Conservation (phyloP, 2,329 filamentous ascomycete genomes). For the Metarhizium sp. region DNA sequence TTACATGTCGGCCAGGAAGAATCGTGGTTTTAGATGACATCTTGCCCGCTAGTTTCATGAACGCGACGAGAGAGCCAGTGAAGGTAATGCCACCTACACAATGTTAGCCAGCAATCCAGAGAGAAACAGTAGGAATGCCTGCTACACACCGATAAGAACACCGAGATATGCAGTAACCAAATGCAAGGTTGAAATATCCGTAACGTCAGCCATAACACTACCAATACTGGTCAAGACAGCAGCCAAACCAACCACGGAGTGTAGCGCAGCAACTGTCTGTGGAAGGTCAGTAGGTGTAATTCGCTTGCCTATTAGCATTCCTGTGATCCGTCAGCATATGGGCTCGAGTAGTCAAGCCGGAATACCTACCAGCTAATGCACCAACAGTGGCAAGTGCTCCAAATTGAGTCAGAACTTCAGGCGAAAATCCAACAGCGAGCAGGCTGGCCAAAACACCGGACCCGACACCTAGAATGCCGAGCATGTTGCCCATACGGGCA, state of each 20-base stretch:
- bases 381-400: slow-evolving; percentile 66
- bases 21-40: slow-evolving; percentile 71
- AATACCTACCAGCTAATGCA: slow-evolving; percentile 43
- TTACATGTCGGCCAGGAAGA: slow-evolving; percentile 63
- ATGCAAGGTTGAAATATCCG: slow-evolving; percentile 66
- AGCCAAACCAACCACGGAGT: slow-evolving; percentile 82
- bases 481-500: slow-evolving; percentile 73
- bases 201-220: slow-evolving; percentile 67
- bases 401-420: slow-evolving; percentile 73
- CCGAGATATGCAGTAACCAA: slow-evolving; percentile 80
- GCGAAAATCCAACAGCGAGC: slow-evolving; percentile 69
- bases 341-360: slow-evolving; percentile 3
- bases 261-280: slow-evolving; percentile 80
- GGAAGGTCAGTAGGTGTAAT: slow-evolving; percentile 84
- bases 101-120: neutral
- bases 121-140: neutral
- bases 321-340: slow-evolving; percentile 19
- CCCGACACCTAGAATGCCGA: slow-evolving; percentile 78
- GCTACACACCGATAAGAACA: slow-evolving; percentile 59
- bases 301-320: slow-evolving; percentile 70
- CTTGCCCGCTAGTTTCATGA: slow-evolving; percentile 73
- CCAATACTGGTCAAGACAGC: slow-evolving; percentile 84
- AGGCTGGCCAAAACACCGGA: slow-evolving; percentile 78
- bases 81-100: slow-evolving; percentile 66
- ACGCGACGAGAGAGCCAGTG: slow-evolving; percentile 82